Evolutionary conservation across 441 rosid species (phyloP), one percentile per base, ranked within the genome.

Genomic region (Gossypium trilobum): DNA sequence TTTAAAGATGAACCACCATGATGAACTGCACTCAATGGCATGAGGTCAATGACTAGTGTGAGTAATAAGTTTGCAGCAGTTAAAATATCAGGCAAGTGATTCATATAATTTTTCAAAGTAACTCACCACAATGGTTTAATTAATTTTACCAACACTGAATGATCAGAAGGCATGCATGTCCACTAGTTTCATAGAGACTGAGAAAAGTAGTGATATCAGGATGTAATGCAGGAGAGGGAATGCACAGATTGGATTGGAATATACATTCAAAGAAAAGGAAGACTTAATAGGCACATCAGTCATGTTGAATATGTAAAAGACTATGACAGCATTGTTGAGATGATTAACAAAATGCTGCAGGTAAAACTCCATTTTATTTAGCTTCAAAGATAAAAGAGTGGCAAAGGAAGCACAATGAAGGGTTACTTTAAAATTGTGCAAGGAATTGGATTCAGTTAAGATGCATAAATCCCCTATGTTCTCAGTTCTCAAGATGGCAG

Each of bases 331-430:
- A 68, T 29, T 51, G 14, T 16, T 50, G 39, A 50, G 48, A 31
- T 52, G 48, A 52, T 29, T 22, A 52, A 22, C 25, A 13, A 69
- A 69, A 54, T 69, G 52, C 50, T 2, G 51, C 10, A 33, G 61
- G 62, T 25, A 33, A 33, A 69, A 54, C 51, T 69, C n/a, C 25
- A 51, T 16, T 51, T 20, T 69, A 59, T 69, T 27, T 69, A 29
- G 31, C 36, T 54, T 52, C 5, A 2, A 31, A 31, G 60, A 58
- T 69, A 54, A 17, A 19, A 13, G 58, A 23, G 25, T 33, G 31
- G 46, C 23, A 23, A 58, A 66, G 14, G 33, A 19, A 39, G 55
- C 14, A 64, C 19, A 17, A 31, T 27, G 64, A 55, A 59, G 39
- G 67, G 6, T 70, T 42, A 22, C 50, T 44, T 64, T 39, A 39